phyloP scores from a whole-genome alignment of 805 yeast species.

The Zygoascus flipseniorum region DNA sequence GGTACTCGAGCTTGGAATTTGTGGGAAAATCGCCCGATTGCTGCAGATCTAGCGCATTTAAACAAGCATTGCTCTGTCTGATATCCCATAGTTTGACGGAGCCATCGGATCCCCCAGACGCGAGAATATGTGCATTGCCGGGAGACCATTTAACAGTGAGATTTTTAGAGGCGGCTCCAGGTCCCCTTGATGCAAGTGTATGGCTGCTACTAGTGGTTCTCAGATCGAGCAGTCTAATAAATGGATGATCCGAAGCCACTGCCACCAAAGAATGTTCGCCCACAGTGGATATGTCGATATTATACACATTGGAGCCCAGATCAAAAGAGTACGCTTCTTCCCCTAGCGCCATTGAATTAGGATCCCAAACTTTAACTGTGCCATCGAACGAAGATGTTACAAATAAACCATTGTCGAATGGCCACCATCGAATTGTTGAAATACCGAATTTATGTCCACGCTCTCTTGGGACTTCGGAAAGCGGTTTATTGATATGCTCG shows the following conservation, averaged over 20 bases:
- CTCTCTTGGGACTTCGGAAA: constrained; percentile 4
- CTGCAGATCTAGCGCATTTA: constrained; percentile 53
- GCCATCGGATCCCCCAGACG: constrained; percentile 78
- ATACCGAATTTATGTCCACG: constrained; percentile 62
- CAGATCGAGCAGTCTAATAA: constrained; percentile 61
- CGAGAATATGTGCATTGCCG: constrained; percentile 46
- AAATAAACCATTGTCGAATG: constrained; percentile 78
- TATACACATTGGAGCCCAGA: constrained; percentile 52
- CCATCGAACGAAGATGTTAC: constrained; percentile 74
- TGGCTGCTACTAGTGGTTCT: constrained; percentile 69
- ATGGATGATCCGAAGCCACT: constrained; percentile 62
- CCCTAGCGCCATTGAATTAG: constrained; percentile 38
- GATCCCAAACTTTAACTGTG: constrained; percentile 73
- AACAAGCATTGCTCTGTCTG: constrained; percentile 55
- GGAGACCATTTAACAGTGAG: constrained; percentile 73
- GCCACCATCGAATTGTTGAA: constrained; percentile 80
- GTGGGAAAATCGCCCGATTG: constrained; percentile 30
- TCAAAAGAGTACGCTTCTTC: constrained; percentile 60
- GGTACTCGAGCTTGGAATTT: constrained; percentile 22
- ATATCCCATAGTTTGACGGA: constrained; percentile 81
- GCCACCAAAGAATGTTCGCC: constrained; percentile 50
- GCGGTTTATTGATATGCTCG: neutral
- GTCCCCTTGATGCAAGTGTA: constrained; percentile 34
- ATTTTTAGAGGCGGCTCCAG: constrained; percentile 52
- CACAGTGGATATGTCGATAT: constrained; percentile 50